phyloP scores from a whole-genome alignment of 2,329 filamentous ascomycete species.

The Ophiostoma himal-ulmi region DNA sequence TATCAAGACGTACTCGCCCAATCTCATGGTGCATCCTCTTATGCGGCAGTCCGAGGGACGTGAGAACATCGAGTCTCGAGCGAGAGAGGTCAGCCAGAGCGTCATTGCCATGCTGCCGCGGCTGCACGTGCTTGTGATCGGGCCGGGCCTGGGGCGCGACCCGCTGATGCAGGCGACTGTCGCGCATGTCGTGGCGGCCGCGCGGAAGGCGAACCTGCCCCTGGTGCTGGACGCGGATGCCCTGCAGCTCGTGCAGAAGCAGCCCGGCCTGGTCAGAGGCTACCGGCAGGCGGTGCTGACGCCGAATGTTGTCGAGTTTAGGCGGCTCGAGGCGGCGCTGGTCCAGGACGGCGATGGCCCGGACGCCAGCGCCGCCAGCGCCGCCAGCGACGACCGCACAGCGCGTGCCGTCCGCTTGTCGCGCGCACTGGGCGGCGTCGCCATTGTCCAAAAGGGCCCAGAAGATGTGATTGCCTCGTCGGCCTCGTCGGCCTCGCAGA shows the following conservation, averaged over 20 bases:
- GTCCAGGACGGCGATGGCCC: slow-evolving; percentile 39
- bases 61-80: slow-evolving; percentile 45
- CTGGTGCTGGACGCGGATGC: slow-evolving; percentile 92
- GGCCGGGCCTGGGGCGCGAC: slow-evolving; percentile 86
- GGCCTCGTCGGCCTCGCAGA: not conserved
- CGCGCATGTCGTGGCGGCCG: slow-evolving; percentile 69
- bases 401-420: slow-evolving; percentile 58
- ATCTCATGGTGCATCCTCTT: slow-evolving; percentile 95
- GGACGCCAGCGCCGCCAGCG: slow-evolving; percentile 29
- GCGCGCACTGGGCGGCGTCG: slow-evolving; percentile 75
- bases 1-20: slow-evolving; percentile 96
- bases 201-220: slow-evolving; percentile 63
- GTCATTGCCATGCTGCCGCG: slow-evolving; percentile 78
- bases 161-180: slow-evolving; percentile 84
- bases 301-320: slow-evolving; percentile 92
- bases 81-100: slow-evolving; percentile 55
- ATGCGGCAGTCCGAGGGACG: slow-evolving; percentile 61
- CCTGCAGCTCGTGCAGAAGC: slow-evolving; percentile 66
- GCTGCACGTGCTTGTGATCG: slow-evolving; percentile 87
- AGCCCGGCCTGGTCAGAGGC: slow-evolving; percentile 70
- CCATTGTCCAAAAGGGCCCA: slow-evolving; percentile 81
- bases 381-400: slow-evolving; percentile 30
- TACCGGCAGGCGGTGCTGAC: slow-evolving; percentile 84
- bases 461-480: slow-evolving; percentile 65
- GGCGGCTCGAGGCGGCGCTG: slow-evolving; percentile 68